Conservation (phyloP, 805 yeast genomes). For the Pichia exigua region DNA sequence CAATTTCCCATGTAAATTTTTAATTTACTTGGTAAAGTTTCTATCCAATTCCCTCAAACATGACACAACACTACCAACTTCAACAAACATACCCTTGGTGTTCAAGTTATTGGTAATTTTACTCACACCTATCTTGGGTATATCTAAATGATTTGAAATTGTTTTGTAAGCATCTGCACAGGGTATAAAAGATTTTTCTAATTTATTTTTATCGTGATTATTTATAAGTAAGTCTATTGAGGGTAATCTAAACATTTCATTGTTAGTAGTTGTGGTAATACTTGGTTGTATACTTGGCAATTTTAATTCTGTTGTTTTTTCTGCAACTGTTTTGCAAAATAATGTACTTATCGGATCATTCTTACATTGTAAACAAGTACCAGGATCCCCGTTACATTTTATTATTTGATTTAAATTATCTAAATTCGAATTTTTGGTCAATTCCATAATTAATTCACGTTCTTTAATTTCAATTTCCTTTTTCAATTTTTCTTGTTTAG, state of each 20-base stretch:
- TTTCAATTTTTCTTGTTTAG: constrained; percentile 9
- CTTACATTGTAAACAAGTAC: constrained; percentile 78
- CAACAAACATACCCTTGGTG: constrained; percentile 84
- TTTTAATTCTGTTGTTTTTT: constrained; percentile 1
- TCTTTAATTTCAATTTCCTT: constrained; percentile 11
- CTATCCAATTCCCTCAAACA: constrained; percentile 77
- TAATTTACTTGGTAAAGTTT: constrained; percentile 20
- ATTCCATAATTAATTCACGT: constrained; percentile 8
- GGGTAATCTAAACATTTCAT: not conserved
- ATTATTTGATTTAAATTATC: constrained; percentile 19
- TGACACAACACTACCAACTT: constrained; percentile 83
- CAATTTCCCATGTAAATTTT: too few species aligned
- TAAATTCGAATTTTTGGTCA: constrained; percentile 5
- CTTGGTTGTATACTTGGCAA: not conserved
- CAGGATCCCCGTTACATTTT: constrained; percentile 82
- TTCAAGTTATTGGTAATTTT: constrained; percentile 66
- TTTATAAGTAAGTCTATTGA: not conserved
- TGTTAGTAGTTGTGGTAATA: not conserved
- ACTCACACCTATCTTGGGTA: constrained; percentile 64
- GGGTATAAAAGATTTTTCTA: constrained; percentile 59
- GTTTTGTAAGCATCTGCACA: constrained; percentile 88
- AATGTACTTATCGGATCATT: constrained; percentile 80
- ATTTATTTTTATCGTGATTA: constrained; percentile 20
- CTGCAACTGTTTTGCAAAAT: constrained; percentile 80
- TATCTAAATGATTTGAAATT: constrained; percentile 71